phyloP scores from a whole-genome alignment of 176 grass and related monocot genomes.

The Cenchrus americanus region DNA sequence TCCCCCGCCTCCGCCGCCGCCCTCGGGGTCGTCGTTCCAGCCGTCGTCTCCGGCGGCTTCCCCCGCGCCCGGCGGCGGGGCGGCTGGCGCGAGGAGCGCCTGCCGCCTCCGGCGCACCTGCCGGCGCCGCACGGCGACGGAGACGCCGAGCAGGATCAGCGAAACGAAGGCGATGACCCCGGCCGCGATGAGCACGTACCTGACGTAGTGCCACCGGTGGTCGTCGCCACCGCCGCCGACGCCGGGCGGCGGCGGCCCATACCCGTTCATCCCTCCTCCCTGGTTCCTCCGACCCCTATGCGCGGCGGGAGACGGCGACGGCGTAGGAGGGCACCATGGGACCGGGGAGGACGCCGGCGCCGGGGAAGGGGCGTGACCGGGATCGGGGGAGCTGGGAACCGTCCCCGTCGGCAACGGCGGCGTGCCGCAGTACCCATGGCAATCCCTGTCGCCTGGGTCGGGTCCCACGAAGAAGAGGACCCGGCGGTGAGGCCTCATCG shows the following conservation, averaged over 20 bases:
- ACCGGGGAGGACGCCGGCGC: rapidly evolving
- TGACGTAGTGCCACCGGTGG: not conserved
- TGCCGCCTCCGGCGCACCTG: slow-evolving; percentile 18
- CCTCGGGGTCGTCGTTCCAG: slow-evolving; percentile 12
- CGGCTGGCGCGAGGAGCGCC: not conserved
- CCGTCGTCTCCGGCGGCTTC: not conserved
- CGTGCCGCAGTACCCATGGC: not conserved
- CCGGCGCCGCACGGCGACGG: slow-evolving; percentile 44
- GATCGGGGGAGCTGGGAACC: not conserved
- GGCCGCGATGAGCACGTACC: slow-evolving; percentile 18
- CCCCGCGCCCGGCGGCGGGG: not conserved
- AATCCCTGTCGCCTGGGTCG: not conserved
- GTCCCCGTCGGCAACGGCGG: not conserved
- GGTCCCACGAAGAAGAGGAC: not conserved
- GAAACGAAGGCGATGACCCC: slow-evolving; percentile 41
- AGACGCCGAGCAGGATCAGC: slow-evolving; percentile 51
- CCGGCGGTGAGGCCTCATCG: slow-evolving; percentile 37
- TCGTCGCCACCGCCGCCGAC: not conserved
- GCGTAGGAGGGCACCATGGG: not conserved
- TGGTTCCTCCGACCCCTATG: slow-evolving; percentile 42
- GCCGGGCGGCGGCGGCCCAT: not conserved
- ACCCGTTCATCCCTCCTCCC: not conserved
- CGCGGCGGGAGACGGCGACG: not conserved
- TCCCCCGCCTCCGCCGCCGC: slow-evolving; percentile 1
- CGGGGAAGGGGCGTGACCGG: not conserved